Evolutionary conservation across 495 filamentous ascomycete species (phyloP).

Genomic region (Aspergillus biplanus): DNA sequence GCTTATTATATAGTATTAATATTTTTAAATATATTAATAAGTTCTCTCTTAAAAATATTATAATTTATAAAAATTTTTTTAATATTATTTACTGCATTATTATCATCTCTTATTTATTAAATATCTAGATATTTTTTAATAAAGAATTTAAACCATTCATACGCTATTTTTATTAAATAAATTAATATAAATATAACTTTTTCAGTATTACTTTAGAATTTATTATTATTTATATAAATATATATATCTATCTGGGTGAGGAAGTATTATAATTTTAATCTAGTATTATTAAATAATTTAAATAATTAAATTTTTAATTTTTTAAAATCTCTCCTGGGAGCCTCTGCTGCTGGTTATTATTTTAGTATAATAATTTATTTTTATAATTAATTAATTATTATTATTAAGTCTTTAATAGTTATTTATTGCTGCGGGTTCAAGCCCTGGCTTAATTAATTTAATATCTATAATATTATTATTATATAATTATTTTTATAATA

Average conservation of each 20-base stretch:
- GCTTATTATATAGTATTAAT: neutral
- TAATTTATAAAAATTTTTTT: neutral
- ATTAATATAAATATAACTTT: neutral
- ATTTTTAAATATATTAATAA: neutral
- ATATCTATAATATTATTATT: neutral
- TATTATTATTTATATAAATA: neutral
- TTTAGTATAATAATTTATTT: neutral
- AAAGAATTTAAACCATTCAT: neutral
- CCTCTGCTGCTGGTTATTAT: neutral
- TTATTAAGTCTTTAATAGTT: neutral
- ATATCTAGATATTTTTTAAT: neutral
- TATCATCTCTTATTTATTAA: neutral
- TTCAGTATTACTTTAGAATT: neutral
- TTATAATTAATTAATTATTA: neutral
- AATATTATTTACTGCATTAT: neutral
- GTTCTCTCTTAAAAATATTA: neutral
- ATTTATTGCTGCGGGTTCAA: neutral
- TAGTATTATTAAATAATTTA: neutral
- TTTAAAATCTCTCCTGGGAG: neutral
- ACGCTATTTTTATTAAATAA: neutral
- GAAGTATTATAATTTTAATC: conserved; percentile 1
- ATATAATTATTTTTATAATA: too few relatives aligned
- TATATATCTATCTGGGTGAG: neutral
- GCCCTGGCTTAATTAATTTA: too few relatives aligned
- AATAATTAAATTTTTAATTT: neutral